These are phyloP conservation scores for Penstemon eatonii DNA, from an alignment of 257 asterid species.

Conservation along the genomic window DNA sequence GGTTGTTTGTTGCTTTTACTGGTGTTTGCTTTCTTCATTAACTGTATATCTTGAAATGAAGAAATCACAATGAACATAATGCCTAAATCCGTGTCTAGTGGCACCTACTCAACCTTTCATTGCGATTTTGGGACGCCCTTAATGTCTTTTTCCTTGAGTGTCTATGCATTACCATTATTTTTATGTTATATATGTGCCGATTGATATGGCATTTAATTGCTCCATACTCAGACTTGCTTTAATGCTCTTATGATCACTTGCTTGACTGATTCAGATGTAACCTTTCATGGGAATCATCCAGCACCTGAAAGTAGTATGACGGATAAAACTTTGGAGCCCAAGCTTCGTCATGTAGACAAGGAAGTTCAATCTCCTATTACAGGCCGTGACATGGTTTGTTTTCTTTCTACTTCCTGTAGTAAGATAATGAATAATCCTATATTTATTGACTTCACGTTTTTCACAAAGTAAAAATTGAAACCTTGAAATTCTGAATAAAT, in stretches of 20 bases:
- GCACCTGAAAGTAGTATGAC: conserved; percentile 25
- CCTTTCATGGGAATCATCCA: conserved; percentile 31
- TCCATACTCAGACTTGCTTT: not conserved
- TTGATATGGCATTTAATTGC: not conserved
- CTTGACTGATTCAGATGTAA: conserved; percentile 35
- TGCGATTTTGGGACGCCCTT: too few species aligned
- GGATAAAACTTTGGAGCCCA: conserved; percentile 26
- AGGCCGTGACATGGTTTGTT: conserved; percentile 36
- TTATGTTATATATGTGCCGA: not conserved
- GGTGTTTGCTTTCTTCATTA: too few species aligned
- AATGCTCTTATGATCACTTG: conserved; percentile 12
- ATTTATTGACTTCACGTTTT: not conserved
- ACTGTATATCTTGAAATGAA: too few species aligned
- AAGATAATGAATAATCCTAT: not conserved
- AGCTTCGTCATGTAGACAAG: conserved; percentile 39
- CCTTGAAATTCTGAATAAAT: too few species aligned
- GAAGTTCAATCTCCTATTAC: conserved; percentile 36
- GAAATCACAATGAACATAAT: not conserved
- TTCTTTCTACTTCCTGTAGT: conserved; percentile 18
- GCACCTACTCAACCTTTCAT: too few species aligned
- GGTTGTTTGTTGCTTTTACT: too few species aligned
- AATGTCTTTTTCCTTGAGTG: too few species aligned
- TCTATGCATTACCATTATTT: too few species aligned
- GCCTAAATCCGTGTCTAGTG: too few species aligned
- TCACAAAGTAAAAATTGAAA: not conserved